Conservation (phyloP, 768 basidiomycete species). For the Leccinum pellstonianum region DNA sequence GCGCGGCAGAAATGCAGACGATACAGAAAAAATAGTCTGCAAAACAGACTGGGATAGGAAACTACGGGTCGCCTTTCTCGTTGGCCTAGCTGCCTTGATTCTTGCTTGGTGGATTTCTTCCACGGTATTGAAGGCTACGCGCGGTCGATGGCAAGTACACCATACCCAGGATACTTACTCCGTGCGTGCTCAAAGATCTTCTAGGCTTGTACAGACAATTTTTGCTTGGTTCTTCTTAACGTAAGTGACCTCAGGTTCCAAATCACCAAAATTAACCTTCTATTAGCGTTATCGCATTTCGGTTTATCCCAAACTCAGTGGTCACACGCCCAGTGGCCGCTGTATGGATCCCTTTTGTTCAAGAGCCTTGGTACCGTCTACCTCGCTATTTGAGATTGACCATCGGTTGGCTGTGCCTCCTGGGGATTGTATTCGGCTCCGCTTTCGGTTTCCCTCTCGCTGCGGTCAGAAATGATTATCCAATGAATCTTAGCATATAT, state of each 20-base stretch:
- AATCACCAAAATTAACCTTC: conserved; percentile 1
- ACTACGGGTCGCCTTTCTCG: conserved; percentile 47
- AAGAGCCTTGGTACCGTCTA: conserved; percentile 66
- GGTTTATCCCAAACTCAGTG: conserved; percentile 73
- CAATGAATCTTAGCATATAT: conserved; percentile 8
- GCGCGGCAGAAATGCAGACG: conserved; percentile 3
- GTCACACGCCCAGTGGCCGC: conserved; percentile 70
- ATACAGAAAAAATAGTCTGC: conserved; percentile 8
- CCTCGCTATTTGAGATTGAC: conserved; percentile 53
- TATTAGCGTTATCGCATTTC: conserved; percentile 71
- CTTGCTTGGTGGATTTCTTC: conserved; percentile 87
- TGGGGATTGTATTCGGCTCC: conserved; percentile 80
- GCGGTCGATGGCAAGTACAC: conserved; percentile 64
- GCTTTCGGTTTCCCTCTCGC: conserved; percentile 77
- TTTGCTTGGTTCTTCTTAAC: conserved; percentile 82
- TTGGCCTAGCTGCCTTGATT: conserved; percentile 56
- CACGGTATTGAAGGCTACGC: conserved; percentile 63
- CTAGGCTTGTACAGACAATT: conserved; percentile 76
- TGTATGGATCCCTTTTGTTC: conserved; percentile 65
- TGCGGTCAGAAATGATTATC: conserved; percentile 38
- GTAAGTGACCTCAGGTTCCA: conserved; percentile 38
- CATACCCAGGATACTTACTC: background rate
- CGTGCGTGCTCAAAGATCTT: conserved; percentile 2
- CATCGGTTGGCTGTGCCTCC: conserved; percentile 73
- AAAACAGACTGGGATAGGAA: conserved; percentile 15